Conservation (phyloP, 2,329 filamentous ascomycete species). For the Alternaria ventricosa region DNA sequence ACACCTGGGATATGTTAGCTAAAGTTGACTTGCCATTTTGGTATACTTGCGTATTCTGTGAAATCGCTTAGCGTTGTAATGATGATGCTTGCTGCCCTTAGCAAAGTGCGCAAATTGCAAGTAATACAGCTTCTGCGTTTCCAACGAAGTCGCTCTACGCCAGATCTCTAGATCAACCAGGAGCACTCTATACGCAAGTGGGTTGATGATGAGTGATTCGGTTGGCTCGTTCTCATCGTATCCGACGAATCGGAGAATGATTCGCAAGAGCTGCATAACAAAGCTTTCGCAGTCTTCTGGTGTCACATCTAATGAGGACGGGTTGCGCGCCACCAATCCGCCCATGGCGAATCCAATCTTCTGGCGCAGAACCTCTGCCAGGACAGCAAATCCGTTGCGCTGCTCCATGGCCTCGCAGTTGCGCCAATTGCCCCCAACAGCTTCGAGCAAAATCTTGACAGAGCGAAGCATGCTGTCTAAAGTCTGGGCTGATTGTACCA, state of each 20-base stretch:
- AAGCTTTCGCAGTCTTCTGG: conserved; percentile 58
- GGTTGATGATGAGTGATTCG: conserved; percentile 93
- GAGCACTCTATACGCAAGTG: conserved; percentile 88
- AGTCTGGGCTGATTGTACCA: conserved; percentile 78
- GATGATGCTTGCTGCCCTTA: conserved; percentile 86
- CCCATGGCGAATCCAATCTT: conserved; percentile 69
- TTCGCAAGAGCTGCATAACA: conserved; percentile 69
- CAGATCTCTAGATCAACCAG: conserved; percentile 94
- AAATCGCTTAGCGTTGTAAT: conserved; percentile 88
- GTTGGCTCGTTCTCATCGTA: conserved; percentile 81
- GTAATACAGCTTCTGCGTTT: conserved; percentile 89
- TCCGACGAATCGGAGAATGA: conserved; percentile 85
- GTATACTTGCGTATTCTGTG: conserved; percentile 80
- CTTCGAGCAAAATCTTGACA: conserved; percentile 83
- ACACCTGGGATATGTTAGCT: conserved; percentile 66
- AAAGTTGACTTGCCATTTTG: not conserved
- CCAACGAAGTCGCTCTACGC: conserved; percentile 73
- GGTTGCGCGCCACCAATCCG: conserved; percentile 58
- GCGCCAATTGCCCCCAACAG: conserved; percentile 89
- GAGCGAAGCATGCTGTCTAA: conserved; percentile 75
- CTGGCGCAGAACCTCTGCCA: conserved; percentile 81
- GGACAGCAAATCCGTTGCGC: conserved; percentile 89
- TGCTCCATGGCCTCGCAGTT: conserved; percentile 99
- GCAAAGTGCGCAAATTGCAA: conserved; percentile 89
- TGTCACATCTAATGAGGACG: conserved; percentile 42